phyloP scores from a whole-genome alignment of 2,329 filamentous ascomycete species.

The Aureobasidium zeae region DNA sequence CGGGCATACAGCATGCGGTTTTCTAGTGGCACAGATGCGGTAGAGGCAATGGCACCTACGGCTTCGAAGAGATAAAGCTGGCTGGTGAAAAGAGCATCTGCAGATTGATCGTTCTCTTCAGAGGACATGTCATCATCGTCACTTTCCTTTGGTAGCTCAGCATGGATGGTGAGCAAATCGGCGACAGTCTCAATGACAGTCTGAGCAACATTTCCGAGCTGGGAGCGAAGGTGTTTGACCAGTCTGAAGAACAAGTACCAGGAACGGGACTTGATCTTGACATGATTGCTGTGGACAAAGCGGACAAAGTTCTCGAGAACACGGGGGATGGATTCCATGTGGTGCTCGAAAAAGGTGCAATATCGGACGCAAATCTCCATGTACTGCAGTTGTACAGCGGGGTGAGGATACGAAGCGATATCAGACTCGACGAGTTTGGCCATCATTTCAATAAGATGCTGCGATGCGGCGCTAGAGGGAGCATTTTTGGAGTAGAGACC shows the following conservation, averaged over 20 bases:
- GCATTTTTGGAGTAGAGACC: constrained; percentile 79
- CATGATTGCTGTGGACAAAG: constrained; percentile 77
- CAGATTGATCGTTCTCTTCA: constrained; percentile 79
- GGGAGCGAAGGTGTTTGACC: constrained; percentile 73
- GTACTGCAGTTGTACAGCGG: constrained; percentile 86
- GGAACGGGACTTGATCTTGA: constrained; percentile 78
- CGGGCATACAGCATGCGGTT: constrained; percentile 83
- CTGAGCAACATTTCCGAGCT: constrained; percentile 82
- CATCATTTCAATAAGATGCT: constrained; percentile 86
- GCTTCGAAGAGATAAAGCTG: constrained; percentile 93
- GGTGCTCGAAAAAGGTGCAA: constrained; percentile 80
- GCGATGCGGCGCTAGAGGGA: constrained; percentile 67
- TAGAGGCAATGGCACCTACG: constrained; percentile 84
- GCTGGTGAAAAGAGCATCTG: constrained; percentile 82
- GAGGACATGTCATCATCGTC: constrained; percentile 90
- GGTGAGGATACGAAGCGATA: constrained; percentile 76
- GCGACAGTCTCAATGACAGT: constrained; percentile 83
- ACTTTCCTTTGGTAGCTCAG: constrained; percentile 70
- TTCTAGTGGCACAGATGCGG: constrained; percentile 62
- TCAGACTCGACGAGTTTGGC: constrained; percentile 88
- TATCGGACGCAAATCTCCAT: constrained; percentile 99
- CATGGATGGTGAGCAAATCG: constrained; percentile 82
- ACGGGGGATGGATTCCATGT: constrained; percentile 69
- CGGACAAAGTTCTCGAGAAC: constrained; percentile 87
- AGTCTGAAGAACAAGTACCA: constrained; percentile 97